Evolutionary conservation across 768 basidiomycete genomes (phyloP), one percentile per base, ranked within the genome.

Genomic region (Serpula lacrymans): DNA sequence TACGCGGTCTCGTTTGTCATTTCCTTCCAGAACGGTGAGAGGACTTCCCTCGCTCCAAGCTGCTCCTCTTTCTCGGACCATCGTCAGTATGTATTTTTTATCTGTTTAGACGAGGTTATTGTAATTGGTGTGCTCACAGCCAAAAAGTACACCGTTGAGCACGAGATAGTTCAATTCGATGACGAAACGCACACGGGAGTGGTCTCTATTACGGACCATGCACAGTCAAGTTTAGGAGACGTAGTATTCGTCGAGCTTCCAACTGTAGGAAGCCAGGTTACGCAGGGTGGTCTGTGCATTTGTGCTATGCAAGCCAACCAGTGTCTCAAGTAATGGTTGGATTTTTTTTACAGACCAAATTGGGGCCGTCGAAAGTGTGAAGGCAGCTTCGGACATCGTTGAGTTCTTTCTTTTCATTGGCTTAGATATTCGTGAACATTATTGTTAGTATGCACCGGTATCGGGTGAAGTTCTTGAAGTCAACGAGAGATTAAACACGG

Each of bases 171-270:
- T 43, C 63, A 70, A 24, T 89, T 80, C 58, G 93, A 99, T 59
- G 77, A 86, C 42, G 58, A 67, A 28, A 86, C 86, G 14, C 80
- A 82, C 26, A 50, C 92, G 21, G 95, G 91, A 26, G 84, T 77
- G 6, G 72, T 98, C 31, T 78, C 80, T 30, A 88, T 99, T 57
- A 97, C 96, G 12, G 71, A 95, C 57, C 87, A 96, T 57, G 96
- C 96, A 2, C 92, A 97, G 62, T 74, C 82, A 35, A 81, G 83
- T 24, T 75, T 99, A 3, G 96, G 96, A 23, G 96, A 99, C 60
- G 91, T 98, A 37, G 96, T 98, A 34, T 99, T 89, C 66, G 93
- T 98, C 34, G 96, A 98, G 61, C 75, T 99, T 34, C 88, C 90
- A 1, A 51, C 58, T 8, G 57, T 74, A 7, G 92, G 86, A 4